Evolutionary conservation across 2,329 filamentous ascomycete species (phyloP).

Genomic region (Tolypocladium amazonense): DNA sequence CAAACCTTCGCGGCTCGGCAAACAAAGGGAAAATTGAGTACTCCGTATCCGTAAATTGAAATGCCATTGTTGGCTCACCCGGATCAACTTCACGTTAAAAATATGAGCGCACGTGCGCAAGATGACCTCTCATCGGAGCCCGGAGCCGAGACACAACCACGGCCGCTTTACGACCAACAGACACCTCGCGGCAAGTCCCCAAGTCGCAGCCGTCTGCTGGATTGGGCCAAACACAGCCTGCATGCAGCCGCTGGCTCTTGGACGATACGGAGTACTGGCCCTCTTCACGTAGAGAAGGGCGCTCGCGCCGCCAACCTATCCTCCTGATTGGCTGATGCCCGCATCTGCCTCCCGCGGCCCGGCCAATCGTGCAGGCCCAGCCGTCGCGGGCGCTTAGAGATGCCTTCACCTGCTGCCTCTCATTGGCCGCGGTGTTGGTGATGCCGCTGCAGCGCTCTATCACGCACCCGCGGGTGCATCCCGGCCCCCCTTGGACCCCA

Average conservation of each 20-base stretch:
- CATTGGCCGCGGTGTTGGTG: slow-evolving; percentile 14
- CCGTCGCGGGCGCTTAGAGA: slow-evolving; percentile 21
- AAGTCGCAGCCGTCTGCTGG: not conserved
- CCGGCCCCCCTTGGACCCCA: not conserved
- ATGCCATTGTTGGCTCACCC: not conserved
- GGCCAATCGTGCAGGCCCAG: slow-evolving; percentile 16
- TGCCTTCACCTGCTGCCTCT: slow-evolving; percentile 6
- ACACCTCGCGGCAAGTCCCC: not conserved
- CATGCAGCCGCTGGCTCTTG: not conserved
- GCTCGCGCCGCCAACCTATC: not conserved
- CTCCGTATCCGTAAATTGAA: not conserved
- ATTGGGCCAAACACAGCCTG: not conserved
- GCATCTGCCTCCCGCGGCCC: slow-evolving; percentile 6
- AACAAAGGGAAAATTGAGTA: not conserved
- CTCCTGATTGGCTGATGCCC: slow-evolving; percentile 12
- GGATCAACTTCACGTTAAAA: not conserved
- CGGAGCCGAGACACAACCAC: not conserved
- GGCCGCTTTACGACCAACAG: not conserved
- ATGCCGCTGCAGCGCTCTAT: slow-evolving; percentile 3
- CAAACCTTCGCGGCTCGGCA: no score
- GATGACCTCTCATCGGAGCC: not conserved
- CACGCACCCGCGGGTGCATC: slow-evolving; percentile 1
- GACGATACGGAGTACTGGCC: not conserved
- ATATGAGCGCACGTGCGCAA: not conserved
- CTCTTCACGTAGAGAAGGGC: not conserved